Evolutionary conservation across 1,284 basidiomycete species (phyloP).

Genomic region (Erythrobasidium hasegawianum): DNA sequence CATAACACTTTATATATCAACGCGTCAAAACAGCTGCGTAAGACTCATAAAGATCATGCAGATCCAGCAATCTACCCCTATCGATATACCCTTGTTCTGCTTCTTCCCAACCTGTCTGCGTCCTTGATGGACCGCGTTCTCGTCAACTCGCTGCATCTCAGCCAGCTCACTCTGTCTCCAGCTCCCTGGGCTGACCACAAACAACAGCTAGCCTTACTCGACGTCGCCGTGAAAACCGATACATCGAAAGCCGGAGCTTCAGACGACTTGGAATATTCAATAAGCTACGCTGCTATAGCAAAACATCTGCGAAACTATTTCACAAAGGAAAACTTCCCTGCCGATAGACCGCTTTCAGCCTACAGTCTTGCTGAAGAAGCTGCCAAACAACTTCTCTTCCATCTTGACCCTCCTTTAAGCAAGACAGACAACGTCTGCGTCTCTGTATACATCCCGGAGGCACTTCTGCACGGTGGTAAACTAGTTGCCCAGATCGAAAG

Average conservation of each 20-base stretch:
- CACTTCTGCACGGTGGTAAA: conserved; percentile 57
- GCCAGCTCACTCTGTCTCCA: conserved; percentile 25
- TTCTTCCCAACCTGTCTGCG: no score
- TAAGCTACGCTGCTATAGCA: conserved; percentile 48
- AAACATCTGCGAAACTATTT: conserved; percentile 47
- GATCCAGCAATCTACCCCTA: no score
- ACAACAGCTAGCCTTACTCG: conserved; percentile 59
- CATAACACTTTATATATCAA: no score
- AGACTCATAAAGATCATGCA: no score
- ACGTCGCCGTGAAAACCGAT: conserved; percentile 59
- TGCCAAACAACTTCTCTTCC: conserved; percentile 50
- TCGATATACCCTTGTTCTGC: no score
- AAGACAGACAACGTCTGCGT: conserved; percentile 53
- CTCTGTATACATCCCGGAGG: conserved; percentile 55
- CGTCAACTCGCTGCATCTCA: conserved; percentile 38
- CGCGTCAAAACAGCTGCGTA: no score
- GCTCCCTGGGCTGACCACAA: conserved; percentile 27
- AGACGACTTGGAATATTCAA: conserved; percentile 60
- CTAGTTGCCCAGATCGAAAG: conserved; percentile 53
- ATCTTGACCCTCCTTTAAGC: conserved; percentile 51
- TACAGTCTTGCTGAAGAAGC: conserved; percentile 35
- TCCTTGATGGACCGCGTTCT: conserved; percentile 34
- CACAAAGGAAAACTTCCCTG: conserved; percentile 38
- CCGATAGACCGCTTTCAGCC: conserved; percentile 8
- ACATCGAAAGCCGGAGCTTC: conserved; percentile 56